Percentiles rank a stretch among this genome's conserved stretches.
phyloP scores from a whole-genome alignment of 148 eudicot species.

The Salicornia ramosissima region DNA sequence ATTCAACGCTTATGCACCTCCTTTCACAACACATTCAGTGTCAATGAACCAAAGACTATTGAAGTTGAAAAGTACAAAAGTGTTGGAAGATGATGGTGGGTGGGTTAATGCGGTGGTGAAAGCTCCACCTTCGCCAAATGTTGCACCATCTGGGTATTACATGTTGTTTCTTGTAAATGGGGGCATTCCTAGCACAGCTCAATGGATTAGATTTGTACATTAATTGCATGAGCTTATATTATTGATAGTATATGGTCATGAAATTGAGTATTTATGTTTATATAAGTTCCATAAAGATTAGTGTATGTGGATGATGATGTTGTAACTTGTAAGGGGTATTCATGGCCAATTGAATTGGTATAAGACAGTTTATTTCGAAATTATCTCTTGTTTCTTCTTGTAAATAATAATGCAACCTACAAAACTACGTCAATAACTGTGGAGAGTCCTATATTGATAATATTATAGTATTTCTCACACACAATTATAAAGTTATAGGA shows the following conservation, averaged over 20 bases:
- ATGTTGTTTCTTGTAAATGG: constrained; percentile 46
- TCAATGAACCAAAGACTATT: constrained; percentile 63
- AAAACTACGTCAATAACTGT: too few relatives aligned
- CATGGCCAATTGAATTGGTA: too few relatives aligned
- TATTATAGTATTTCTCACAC: too few relatives aligned
- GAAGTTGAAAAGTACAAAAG: constrained; percentile 24
- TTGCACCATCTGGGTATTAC: constrained; percentile 65
- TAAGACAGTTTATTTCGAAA: too few relatives aligned
- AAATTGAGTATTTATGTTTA: background rate
- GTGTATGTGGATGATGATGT: background rate
- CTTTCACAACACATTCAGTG: constrained; percentile 56
- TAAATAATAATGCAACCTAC: too few relatives aligned
- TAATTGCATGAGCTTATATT: background rate
- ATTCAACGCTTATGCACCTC: constrained; percentile 45
- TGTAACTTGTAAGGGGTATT: too few relatives aligned
- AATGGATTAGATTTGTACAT: constrained; percentile 44
- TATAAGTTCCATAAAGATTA: background rate
- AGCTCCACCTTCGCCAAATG: constrained; percentile 50
- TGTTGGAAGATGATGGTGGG: constrained; percentile 27
- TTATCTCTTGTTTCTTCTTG: too few relatives aligned
- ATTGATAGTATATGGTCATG: background rate
- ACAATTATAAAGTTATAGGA: too few relatives aligned
- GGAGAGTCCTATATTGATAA: too few relatives aligned
- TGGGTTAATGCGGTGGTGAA: constrained; percentile 33
- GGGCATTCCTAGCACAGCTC: constrained; percentile 53